Percentiles rank a stretch among this genome's conserved stretches.
Evolutionary conservation across 179 eudicot species (phyloP).

Genomic region (Gypsophila paniculata): DNA sequence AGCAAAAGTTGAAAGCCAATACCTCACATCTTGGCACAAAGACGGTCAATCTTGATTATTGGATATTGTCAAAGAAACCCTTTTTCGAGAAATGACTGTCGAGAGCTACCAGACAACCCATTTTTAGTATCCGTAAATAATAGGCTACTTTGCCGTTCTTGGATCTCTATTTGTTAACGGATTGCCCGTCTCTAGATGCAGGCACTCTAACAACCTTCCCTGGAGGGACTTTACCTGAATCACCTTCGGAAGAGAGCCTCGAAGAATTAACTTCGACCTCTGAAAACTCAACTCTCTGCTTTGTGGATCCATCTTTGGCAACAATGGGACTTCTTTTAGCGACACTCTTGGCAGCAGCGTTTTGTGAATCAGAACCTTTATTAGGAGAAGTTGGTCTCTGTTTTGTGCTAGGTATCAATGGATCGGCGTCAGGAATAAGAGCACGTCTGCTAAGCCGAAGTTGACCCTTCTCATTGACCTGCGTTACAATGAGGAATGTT

Average conservation of each 20-base stretch:
- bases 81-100: neutral
- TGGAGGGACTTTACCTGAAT: constrained; percentile 30
- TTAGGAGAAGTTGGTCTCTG: constrained; percentile 37
- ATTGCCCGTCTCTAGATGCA: constrained; percentile 30
- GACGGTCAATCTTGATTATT: constrained; percentile 14
- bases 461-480: constrained; percentile 94
- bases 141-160: constrained; percentile 41
- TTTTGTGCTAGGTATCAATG: constrained; percentile 49
- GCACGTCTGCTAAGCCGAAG: constrained; percentile 93
- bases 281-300: constrained; percentile 27
- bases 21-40: constrained; percentile 20
- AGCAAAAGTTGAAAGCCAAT: constrained; percentile 15
- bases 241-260: constrained; percentile 27
- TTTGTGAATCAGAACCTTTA: constrained; percentile 34
- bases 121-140: constrained; percentile 65
- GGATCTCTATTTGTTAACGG: constrained; percentile 31
- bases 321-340: constrained; percentile 30
- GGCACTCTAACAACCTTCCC: constrained; percentile 40
- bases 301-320: constrained; percentile 30
- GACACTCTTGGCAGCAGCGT: constrained; percentile 30
- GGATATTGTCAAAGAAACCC: constrained; percentile 1
- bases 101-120: constrained; percentile 28
- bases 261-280: constrained; percentile 17
- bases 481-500: constrained; percentile 18
- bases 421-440: constrained; percentile 64